Evolutionary conservation across 371 early-diverging fungal genomes (phyloP).

Genomic region (Neoconidiobolus thromboides): DNA sequence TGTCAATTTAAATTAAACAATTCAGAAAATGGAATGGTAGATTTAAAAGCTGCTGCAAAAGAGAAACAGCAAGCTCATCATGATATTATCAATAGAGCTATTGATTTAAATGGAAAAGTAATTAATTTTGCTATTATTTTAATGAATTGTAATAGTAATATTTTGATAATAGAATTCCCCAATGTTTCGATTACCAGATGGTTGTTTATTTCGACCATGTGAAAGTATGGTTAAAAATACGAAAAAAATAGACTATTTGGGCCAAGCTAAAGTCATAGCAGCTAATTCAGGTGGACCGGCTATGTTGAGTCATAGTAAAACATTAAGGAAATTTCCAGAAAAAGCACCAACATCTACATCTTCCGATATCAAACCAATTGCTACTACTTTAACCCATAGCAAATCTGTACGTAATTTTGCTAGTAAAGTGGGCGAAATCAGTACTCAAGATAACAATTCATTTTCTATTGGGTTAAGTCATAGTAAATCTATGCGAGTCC

Average conservation of each 20-base stretch:
- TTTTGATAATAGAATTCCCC: constrained; percentile 25
- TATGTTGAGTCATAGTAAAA: neutral
- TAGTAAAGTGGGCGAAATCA: too few relatives aligned
- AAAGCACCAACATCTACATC: neutral
- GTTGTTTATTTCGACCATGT: constrained; percentile 65
- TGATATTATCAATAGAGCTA: constrained; percentile 50
- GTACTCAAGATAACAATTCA: too few relatives aligned
- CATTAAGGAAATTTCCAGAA: neutral
- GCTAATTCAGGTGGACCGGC: constrained; percentile 10
- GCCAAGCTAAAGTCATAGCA: constrained; percentile 59
- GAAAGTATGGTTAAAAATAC: constrained; percentile 60
- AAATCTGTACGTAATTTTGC: too few relatives aligned
- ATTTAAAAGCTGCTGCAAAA: constrained; percentile 51
- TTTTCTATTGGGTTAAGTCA: neutral
- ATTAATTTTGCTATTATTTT: neutral
- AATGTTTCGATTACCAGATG: constrained; percentile 53
- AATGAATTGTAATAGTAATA: neutral
- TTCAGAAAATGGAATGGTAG: constrained; percentile 44
- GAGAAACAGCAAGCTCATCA: constrained; percentile 49
- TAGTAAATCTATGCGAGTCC: neutral
- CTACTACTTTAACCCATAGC: too few relatives aligned
- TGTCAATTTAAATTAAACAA: constrained; percentile 58
- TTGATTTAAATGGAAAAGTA: constrained; percentile 10
- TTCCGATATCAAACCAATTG: neutral
- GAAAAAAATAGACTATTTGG: constrained; percentile 55